These are phyloP conservation scores for Corymbia citriodora DNA, from an alignment of 441 rosid species.

Conservation along the genomic window DNA sequence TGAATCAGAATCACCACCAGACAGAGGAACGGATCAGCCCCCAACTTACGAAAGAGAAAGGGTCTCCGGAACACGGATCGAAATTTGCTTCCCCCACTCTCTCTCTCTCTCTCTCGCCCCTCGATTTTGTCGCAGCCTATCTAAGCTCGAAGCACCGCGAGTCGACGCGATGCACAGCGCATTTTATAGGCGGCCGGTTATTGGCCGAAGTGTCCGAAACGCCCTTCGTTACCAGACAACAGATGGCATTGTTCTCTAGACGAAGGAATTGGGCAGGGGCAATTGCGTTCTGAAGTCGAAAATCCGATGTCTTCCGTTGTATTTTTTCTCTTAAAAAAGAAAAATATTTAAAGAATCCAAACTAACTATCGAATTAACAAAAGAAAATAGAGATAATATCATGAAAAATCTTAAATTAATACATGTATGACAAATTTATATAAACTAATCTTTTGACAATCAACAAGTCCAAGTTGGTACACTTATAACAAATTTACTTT, in stretches of 20 bases:
- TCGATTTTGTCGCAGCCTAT: background rate
- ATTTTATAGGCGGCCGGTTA: accelerated
- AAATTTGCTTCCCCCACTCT: background rate
- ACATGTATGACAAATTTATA: no score
- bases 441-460: no score
- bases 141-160: accelerated
- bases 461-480: no score
- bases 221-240: background rate
- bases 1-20: background rate
- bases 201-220: background rate
- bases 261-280: background rate
- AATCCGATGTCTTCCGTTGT: background rate
- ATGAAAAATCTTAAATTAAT: no score
- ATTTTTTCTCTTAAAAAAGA: accelerated
- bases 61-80: background rate
- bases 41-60: background rate
- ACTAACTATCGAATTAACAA: background rate
- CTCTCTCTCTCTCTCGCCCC: background rate
- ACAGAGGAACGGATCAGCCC: background rate
- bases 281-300: background rate
- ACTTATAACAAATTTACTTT: no score
- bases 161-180: background rate
- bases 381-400: background rate
- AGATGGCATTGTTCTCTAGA: background rate
- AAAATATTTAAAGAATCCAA: background rate